Evolutionary conservation across 78 protist species (phyloP).

Genomic region (Bodo saltans): DNA sequence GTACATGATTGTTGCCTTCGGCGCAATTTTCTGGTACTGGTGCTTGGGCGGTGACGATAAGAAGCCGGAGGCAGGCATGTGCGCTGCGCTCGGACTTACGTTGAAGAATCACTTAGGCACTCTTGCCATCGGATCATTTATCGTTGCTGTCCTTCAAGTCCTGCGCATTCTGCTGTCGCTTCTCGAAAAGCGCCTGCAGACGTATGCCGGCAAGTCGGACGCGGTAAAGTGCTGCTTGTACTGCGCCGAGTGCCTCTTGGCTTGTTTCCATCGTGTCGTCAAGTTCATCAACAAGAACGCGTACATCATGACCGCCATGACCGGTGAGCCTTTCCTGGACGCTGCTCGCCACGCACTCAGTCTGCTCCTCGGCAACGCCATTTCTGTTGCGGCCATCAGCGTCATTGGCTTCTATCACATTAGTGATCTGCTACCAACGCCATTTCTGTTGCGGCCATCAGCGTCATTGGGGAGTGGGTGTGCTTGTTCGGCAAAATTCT

Average conservation of each 20-base stretch:
- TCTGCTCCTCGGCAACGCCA: constrained; percentile 22
- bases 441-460: constrained; percentile 1
- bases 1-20: background rate
- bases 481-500: constrained; percentile 1
- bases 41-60: constrained; percentile 7
- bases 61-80: constrained; percentile 3
- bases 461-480: constrained; percentile 17
- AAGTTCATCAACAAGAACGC: constrained; percentile 49
- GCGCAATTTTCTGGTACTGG: constrained; percentile 33
- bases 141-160: constrained; percentile 41
- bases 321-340: constrained; percentile 30
- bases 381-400: constrained; percentile 3
- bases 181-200: constrained; percentile 15
- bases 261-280: constrained; percentile 35
- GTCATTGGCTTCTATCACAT: too few relatives aligned
- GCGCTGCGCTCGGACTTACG: background rate
- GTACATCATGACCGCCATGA: constrained; percentile 41
- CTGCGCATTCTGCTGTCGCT: constrained; percentile 9
- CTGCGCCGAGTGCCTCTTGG: constrained; percentile 23
- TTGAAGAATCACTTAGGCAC: constrained; percentile 39
- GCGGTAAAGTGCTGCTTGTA: background rate
- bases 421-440: too few relatives aligned
- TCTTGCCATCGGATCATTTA: constrained; percentile 42
- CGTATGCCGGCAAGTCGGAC: background rate
- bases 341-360: constrained; percentile 27